phyloP scores from a whole-genome alignment of 2,329 filamentous ascomycete genomes.

The Amauroascus verrucosus region DNA sequence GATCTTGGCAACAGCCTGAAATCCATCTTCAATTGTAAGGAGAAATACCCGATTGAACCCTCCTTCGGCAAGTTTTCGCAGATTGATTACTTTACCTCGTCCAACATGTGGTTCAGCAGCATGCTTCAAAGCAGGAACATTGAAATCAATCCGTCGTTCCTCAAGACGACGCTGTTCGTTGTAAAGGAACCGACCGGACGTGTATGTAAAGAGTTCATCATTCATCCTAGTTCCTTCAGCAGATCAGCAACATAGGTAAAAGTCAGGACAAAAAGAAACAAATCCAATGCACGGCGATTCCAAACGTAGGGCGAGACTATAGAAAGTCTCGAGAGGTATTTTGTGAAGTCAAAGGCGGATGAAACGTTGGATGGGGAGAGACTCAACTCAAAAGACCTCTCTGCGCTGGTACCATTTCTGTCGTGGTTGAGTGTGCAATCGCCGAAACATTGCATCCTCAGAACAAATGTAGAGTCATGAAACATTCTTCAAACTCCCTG shows the following conservation, averaged over 20 bases:
- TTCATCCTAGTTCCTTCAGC: constrained; percentile 7
- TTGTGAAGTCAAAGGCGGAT: constrained; percentile 10
- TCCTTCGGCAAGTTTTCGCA: constrained; percentile 21
- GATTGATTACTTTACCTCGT: constrained; percentile 11
- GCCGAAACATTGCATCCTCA: background rate
- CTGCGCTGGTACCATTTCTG: constrained; percentile 5
- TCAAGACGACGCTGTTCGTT: constrained; percentile 13
- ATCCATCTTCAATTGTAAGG: constrained; percentile 18
- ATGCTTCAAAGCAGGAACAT: constrained; percentile 11
- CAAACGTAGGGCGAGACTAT: constrained; percentile 4
- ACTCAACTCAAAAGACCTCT: constrained; percentile 10
- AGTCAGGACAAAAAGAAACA: constrained; percentile 5
- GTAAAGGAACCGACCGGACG: constrained; percentile 15
- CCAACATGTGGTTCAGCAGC: constrained; percentile 1
- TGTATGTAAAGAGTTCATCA: constrained; percentile 15
- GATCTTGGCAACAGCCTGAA: constrained; percentile 21
- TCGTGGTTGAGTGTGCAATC: constrained; percentile 1
- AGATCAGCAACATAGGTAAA: constrained; percentile 7
- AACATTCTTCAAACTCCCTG: background rate
- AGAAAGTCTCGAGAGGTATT: constrained; percentile 4
- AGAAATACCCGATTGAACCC: constrained; percentile 21
- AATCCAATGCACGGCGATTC: constrained; percentile 11
- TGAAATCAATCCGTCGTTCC: constrained; percentile 13
- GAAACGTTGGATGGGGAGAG: constrained; percentile 3
- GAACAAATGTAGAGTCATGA: background rate